Evolutionary conservation across 164 flowering plant genomes (phyloP), one percentile per base, ranked within the genome.

Genomic region (Amborella trichopoda): DNA sequence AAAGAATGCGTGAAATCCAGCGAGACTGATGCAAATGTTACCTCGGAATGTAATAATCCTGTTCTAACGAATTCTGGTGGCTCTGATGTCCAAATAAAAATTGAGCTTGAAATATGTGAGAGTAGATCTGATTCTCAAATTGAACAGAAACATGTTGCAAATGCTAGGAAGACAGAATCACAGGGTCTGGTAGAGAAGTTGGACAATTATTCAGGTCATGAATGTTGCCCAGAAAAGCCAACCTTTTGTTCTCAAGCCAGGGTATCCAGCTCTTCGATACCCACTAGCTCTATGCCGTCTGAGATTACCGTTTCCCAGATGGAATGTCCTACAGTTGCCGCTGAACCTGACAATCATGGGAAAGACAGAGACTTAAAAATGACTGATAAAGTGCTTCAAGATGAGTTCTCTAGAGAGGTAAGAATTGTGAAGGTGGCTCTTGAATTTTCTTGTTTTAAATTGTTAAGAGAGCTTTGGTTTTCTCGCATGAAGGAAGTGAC

Each of bases 381-480:
- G 2, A 37, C 54, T 12, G 64, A 60, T 47, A 75, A 71, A 68
- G 71, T 65, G 46, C 74, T 64, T 55, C 97, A 93, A 62, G 91
- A 85, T 57, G 77, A 75, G 27, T 56, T 85, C 46, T 54, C 88
- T 67, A 76, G 83, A 62, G 88, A 93, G 68, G 99, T 95, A 23
- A 69, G 71, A 8, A 68, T 58, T 48, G 80, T 88, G 54, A 77
- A 85, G 91, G 99, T 93, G 48, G 23, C 25, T 55, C 39, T 33
- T 39, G 16, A 33, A 50, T 41, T 26, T 46, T 18, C 20, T 23
- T 17, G 42, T 3, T 39, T 36, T 22, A 40, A 3, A 20, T 28
- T 40, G n/a, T n/a, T n/a, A n/a, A n/a, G n/a, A 24, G 23, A 46
- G 49, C 19, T 57, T 3, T 44, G 20, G 28, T 44, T 40, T 48